These are phyloP conservation scores for Rubroboletus pulcherrimus DNA, from an alignment of 768 basidiomycete genomes.

Conservation along the genomic window DNA sequence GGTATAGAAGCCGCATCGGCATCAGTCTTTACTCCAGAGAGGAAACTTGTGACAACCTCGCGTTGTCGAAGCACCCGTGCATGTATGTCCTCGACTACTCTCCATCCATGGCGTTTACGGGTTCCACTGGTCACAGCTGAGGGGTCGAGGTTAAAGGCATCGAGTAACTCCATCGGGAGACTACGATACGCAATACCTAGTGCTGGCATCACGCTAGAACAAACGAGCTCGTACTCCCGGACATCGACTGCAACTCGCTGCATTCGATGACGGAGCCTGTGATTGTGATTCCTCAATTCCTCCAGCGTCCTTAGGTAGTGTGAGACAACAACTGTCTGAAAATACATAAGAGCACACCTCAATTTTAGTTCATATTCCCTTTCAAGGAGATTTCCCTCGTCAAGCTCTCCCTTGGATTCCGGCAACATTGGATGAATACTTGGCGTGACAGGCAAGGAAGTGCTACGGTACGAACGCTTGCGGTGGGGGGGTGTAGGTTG, in stretches of 20 bases:
- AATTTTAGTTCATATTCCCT: conserved; percentile 51
- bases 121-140: conserved; percentile 69
- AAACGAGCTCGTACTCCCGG: conserved; percentile 62
- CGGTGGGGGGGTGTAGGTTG: neutral
- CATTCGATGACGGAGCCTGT: conserved; percentile 62
- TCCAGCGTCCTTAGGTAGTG: conserved; percentile 50
- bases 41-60: conserved; percentile 46
- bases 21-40: conserved; percentile 24
- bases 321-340: neutral
- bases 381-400: conserved; percentile 43
- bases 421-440: conserved; percentile 28
- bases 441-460: conserved; percentile 34
- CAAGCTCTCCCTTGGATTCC: conserved; percentile 38
- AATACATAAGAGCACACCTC: conserved; percentile 14
- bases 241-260: conserved; percentile 60
- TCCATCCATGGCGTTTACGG: conserved; percentile 58
- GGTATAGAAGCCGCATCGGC: conserved; percentile 7
- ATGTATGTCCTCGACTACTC: conserved; percentile 74
- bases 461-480: conserved; percentile 25
- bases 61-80: conserved; percentile 59
- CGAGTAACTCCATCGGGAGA: conserved; percentile 64
- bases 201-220: conserved; percentile 45
- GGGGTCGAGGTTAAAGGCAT: conserved; percentile 75
- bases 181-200: conserved; percentile 45
- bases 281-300: conserved; percentile 57